Conservation (phyloP, 305 asterid species). For the Fraxinus platypoda region DNA sequence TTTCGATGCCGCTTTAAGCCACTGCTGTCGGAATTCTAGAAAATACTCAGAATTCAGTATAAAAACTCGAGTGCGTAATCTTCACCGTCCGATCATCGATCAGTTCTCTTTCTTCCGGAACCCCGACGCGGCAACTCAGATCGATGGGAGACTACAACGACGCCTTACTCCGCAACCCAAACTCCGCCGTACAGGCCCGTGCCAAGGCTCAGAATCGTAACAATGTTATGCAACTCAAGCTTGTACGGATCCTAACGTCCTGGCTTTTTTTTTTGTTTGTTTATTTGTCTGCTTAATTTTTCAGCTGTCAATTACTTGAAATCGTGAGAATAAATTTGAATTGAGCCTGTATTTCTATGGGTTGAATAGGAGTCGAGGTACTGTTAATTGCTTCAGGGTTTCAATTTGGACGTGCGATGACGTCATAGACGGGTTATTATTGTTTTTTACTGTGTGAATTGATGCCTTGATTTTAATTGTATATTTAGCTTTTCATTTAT, state of each 20-base stretch:
- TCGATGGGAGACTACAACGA: slow-evolving; percentile 89
- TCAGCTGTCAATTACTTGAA: slow-evolving; percentile 2
- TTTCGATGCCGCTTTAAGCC: background rate
- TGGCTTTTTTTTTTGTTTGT: background rate
- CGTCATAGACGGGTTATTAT: background rate
- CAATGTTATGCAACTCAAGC: slow-evolving; percentile 89
- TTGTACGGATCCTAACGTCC: slow-evolving; percentile 38
- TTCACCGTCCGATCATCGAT: background rate
- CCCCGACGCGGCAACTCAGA: slow-evolving; percentile 25
- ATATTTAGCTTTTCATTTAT: background rate
- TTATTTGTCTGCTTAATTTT: background rate
- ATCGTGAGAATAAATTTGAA: background rate
- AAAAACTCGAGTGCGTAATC: background rate
- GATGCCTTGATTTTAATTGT: background rate
- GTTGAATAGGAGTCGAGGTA: background rate
- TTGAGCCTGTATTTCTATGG: background rate
- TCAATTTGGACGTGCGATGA: background rate
- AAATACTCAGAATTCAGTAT: background rate
- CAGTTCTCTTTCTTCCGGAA: background rate
- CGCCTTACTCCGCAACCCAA: slow-evolving; percentile 82
- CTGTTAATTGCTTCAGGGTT: background rate
- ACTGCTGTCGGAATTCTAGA: background rate
- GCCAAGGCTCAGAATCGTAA: slow-evolving; percentile 93
- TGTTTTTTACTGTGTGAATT: background rate
- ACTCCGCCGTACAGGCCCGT: slow-evolving; percentile 92